Conservation (phyloP, 2,329 filamentous ascomycete species). For the Botrytis deweyae region DNA sequence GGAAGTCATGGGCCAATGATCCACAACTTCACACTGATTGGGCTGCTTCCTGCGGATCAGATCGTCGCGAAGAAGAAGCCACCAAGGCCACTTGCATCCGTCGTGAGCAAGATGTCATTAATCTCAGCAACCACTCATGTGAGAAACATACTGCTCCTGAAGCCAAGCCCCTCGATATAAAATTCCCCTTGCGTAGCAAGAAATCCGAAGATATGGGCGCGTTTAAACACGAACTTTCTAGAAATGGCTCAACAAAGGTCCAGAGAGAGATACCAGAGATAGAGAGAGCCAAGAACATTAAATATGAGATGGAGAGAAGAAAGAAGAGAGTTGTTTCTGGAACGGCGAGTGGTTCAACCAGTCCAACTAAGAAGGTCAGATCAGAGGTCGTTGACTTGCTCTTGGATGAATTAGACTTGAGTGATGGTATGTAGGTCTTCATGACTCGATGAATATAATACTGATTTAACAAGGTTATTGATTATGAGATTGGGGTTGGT, state of each 20-base stretch:
- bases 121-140: neutral
- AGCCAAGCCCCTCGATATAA: neutral
- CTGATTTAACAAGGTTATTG: neutral
- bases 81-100: accelerated
- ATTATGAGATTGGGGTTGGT: neutral
- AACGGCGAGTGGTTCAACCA: neutral
- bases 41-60: neutral
- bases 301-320: neutral
- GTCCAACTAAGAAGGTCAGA: conserved; percentile 13
- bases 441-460: neutral
- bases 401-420: neutral
- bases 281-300: neutral
- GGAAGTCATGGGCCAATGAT: neutral
- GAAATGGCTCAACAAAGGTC: neutral
- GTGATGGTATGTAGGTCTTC: neutral
- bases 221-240: neutral
- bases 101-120: neutral
- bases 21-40: neutral
- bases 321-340: conserved; percentile 9
- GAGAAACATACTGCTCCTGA: neutral
- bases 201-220: neutral
- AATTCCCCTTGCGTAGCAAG: neutral
- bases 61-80: neutral
- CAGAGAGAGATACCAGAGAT: neutral
- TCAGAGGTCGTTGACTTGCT: neutral